Evolutionary conservation across 2,329 filamentous ascomycete genomes (phyloP).

Genomic region (Talaromyces verruculosus): DNA sequence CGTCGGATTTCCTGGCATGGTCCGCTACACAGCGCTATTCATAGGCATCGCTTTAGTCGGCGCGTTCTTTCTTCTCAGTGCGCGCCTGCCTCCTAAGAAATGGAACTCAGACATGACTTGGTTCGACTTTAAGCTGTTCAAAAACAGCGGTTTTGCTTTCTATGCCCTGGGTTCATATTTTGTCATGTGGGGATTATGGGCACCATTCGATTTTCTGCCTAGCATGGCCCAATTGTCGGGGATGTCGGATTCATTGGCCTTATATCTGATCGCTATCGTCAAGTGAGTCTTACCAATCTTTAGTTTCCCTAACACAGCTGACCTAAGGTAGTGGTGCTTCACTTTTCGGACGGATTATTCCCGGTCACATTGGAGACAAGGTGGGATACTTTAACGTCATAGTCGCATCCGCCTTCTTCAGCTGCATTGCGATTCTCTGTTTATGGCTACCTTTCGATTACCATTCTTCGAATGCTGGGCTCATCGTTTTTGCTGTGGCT

Average conservation of each 20-base stretch:
- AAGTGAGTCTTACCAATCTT: slow-evolving; percentile 23
- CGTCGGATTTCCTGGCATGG: slow-evolving; percentile 26
- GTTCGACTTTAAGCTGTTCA: slow-evolving; percentile 31
- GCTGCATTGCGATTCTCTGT: slow-evolving; percentile 25
- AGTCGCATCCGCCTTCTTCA: slow-evolving; percentile 21
- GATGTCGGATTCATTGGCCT: slow-evolving; percentile 25
- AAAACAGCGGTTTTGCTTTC: slow-evolving; percentile 27
- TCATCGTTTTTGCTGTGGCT: slow-evolving; percentile 31
- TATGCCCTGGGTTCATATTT: slow-evolving; percentile 31
- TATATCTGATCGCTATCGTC: slow-evolving; percentile 31
- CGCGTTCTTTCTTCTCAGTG: slow-evolving; percentile 25
- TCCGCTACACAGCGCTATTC: slow-evolving; percentile 28
- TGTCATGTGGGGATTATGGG: slow-evolving; percentile 30
- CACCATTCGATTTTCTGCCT: slow-evolving; percentile 28
- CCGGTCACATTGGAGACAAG: slow-evolving; percentile 29
- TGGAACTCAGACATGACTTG: slow-evolving; percentile 31
- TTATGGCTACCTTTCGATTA: slow-evolving; percentile 35
- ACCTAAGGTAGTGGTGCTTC: slow-evolving; percentile 26
- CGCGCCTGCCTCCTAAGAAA: slow-evolving; percentile 31
- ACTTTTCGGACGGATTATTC: slow-evolving; percentile 30
- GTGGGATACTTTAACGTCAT: slow-evolving; percentile 33
- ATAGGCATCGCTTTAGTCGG: slow-evolving; percentile 25
- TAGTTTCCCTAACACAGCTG: not conserved
- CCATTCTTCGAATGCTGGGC: slow-evolving; percentile 28
- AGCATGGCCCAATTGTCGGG: slow-evolving; percentile 25